phyloP scores from a whole-genome alignment of 805 yeast genomes.

The Saccharomycopsis sp. region DNA sequence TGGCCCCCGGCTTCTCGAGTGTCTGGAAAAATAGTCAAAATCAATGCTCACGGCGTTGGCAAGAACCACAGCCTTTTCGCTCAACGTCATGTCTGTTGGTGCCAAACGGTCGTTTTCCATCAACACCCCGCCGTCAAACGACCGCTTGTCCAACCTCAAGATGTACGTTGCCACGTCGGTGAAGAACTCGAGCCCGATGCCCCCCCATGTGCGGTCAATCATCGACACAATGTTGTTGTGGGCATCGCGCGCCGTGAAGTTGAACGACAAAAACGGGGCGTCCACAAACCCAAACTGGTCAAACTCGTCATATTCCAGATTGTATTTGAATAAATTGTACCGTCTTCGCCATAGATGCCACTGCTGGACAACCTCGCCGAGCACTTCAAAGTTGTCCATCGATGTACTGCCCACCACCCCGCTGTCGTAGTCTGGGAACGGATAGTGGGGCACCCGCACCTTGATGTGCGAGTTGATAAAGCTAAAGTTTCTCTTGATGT shows the following conservation, averaged over 20 bases:
- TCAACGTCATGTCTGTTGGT: conserved; percentile 44
- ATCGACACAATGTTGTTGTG: conserved; percentile 53
- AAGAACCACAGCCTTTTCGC: conserved; percentile 76
- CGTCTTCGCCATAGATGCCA: conserved; percentile 94
- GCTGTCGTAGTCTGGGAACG: conserved; percentile 28
- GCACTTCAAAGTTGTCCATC: conserved; percentile 25
- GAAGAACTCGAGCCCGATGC: conserved; percentile 83
- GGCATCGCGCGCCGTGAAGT: conserved; percentile 66
- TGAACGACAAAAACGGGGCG: conserved; percentile 78
- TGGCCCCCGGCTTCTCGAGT: conserved; percentile 58
- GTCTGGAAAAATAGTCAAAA: conserved; percentile 95
- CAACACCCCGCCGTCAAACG: conserved; percentile 26
- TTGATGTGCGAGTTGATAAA: conserved; percentile 84
- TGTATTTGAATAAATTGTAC: conserved; percentile 61
- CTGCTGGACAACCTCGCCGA: conserved; percentile 85
- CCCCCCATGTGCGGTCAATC: conserved; percentile 92
- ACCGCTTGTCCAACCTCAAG: conserved; percentile 58
- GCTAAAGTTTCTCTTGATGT: conserved; percentile 75
- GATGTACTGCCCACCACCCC: too few species aligned
- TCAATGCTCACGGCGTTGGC: conserved; percentile 89
- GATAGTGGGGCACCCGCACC: conserved; percentile 48
- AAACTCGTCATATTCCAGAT: conserved; percentile 34
- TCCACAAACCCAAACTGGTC: conserved; percentile 83
- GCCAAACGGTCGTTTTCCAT: conserved; percentile 42
- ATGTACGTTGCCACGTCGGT: conserved; percentile 94